phyloP scores from a whole-genome alignment of 805 yeast genomes.

The Schizosaccharomyces pombe region ASM294v3 CU329670.1:516001-516500 shows the following conservation, averaged over 20 bases:
- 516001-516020: conserved; percentile 42
- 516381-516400: conserved; percentile 33
- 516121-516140: conserved; percentile 7
- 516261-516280: conserved; percentile 9
- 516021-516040: conserved; percentile 24
- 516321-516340: conserved; percentile 17
- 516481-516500: conserved; percentile 18
- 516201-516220: conserved; percentile 28
- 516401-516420: conserved; percentile 20
- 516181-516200: conserved; percentile 48
- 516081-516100: conserved; percentile 33
- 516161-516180: conserved; percentile 56
- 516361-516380: conserved; percentile 46
- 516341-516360: conserved; percentile 38
- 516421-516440: conserved; percentile 75
- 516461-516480: conserved; percentile 17
- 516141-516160: conserved; percentile 17
- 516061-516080: conserved; percentile 39
- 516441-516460: conserved; percentile 27
- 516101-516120: conserved; percentile 13
- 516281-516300: conserved; percentile 20
- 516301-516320: conserved; percentile 25
- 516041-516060: conserved; percentile 32
- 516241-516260: conserved; percentile 9
- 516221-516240: conserved; percentile 31